Base-by-base conservation (phyloP, 2,329 filamentous ascomycete genomes). In the Stagonosporopsis cucurbitacearum region DNA sequence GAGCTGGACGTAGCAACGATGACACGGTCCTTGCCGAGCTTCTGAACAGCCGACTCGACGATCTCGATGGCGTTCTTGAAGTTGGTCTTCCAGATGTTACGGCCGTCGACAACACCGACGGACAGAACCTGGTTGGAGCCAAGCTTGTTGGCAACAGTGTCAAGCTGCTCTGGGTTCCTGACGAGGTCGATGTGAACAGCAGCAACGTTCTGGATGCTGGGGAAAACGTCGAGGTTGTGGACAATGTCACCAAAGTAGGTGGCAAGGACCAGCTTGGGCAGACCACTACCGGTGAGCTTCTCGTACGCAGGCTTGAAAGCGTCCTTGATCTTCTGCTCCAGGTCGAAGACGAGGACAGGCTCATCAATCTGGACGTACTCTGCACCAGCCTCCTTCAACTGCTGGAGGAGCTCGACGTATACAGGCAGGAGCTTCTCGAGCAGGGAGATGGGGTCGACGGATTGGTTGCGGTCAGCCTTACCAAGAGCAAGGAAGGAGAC, bases 31-130 rank as follows among this genome's bases (percentile, higher is more conserved):
- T 96, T 94, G 82, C 95, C 94, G 63, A 99, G 87, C 84, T 96
- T 92, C 84, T 97, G 91, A 72, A 98, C 83, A 64, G 94, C 95
- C 58, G 86, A 83, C 87, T 98, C 92, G 60, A 95, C 89, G 64
- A 83, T 86, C 84, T 95, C 93, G 65, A 99, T 96, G 74, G 95
- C 92, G 72, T 87, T 87, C 87, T 96, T 90, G 83, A 97, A 90
- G 88, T 98, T 96, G 82, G 92, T 97, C 91, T 99, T 99, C 95
- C 95, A 99, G 85, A 99, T 98, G 87, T 99, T 99, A 75, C 95
- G 92, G 73, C 95, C 95, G 73, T 99, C 93, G 67, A 99, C 95
- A 70, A 99, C 90, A 91, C 95, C 95, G 65, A 88, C 90, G 66
- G 95, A 99, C 66, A 99, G 88, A 69, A 92, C 80, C 77, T 96